These are phyloP conservation scores for Aeschynomene evenia DNA, from an alignment of 306 rosid genomes.

Conservation along the genomic window DNA sequence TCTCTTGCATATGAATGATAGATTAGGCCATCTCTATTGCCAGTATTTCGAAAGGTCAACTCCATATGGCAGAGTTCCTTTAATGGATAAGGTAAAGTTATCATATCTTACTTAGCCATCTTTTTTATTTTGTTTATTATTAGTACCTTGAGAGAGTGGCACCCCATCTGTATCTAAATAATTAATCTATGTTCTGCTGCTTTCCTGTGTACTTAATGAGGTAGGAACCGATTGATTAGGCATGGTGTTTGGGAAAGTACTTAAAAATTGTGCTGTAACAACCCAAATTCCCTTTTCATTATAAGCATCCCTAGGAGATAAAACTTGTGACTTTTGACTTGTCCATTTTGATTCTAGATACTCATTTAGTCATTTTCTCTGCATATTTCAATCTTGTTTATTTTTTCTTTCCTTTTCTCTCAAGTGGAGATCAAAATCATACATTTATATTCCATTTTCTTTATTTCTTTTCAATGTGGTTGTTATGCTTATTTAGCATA, in stretches of 20 bases:
- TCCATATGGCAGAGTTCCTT: slow-evolving; percentile 94
- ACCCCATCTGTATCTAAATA: not conserved
- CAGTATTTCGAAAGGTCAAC: slow-evolving; percentile 91
- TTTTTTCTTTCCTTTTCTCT: not conserved
- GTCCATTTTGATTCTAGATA: slow-evolving; percentile 8
- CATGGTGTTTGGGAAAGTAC: slow-evolving; percentile 3
- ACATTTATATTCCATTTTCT: slow-evolving; percentile 17
- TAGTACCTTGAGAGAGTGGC: not conserved
- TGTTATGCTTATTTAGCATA: slow-evolving; percentile 31
- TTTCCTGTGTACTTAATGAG: slow-evolving; percentile 9
- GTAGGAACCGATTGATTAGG: slow-evolving; percentile 12
- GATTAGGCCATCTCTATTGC: slow-evolving; percentile 73
- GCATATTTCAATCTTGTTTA: not conserved
- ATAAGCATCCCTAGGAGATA: slow-evolving; percentile 35
- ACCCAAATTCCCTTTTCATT: slow-evolving; percentile 21
- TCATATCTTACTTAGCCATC: not conserved
- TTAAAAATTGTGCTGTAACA: not conserved
- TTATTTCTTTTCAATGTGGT: slow-evolving; percentile 6
- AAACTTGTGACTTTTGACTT: slow-evolving; percentile 34
- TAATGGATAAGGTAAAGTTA: slow-evolving; percentile 81
- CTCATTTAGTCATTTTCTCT: slow-evolving; percentile 10
- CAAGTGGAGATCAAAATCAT: slow-evolving; percentile 22
- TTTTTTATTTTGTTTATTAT: not conserved
- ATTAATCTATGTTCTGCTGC: slow-evolving; percentile 5
- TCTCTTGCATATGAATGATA: slow-evolving; percentile 50